Base-by-base conservation (phyloP, 257 asterid genomes). In the Apocynum venetum region DNA sequence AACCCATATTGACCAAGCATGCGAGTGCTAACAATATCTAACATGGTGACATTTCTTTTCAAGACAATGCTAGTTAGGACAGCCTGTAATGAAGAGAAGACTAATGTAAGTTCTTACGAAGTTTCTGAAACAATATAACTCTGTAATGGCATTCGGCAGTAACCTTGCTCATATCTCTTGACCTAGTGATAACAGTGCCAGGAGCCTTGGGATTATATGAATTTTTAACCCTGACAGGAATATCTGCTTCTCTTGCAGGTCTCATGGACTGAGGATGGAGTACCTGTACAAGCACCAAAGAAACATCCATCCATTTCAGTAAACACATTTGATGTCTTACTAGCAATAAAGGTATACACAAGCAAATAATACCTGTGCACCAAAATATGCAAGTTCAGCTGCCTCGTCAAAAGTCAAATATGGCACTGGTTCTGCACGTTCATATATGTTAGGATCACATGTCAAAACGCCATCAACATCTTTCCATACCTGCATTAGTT, bases 391-490 rank as follows among this genome's bases (percentile, higher is more conserved):
- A 84, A 95, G 99, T 82, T 95, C 99, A 77, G 99, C 96, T 73
- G 98, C 99, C 88, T 95, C 99, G 6, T 95, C 99, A 77, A 93
- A 95, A 55, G 99, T 95, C 75, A 95, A 81, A 88, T 81, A 89
- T 68, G 99, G 96, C 77, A 95, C 99, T 40, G 97, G 96, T 74
- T 75, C 85, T 61, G 98, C 97, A 2, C 63, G 76, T 68, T 86
- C 86, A 78, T 89, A 78, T 71, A 95, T 90, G 79, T 87, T 91
- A 64, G 99, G 99, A 83, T 95, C 99, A 83, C 99, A 93, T 48
- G 99, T 91, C 85, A 95, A 83, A 83, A 95, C 99, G 79, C 99
- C 99, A 82, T 93, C 99, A 77, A 95, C 99, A 80, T 95, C 99
- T 85, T 95, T 95, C 99, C 99, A 95, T 44, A 95, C 97, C 98